Evolutionary conservation across 2,329 filamentous ascomycete genomes (phyloP).

Genomic region (Neonectria magnoliae): DNA sequence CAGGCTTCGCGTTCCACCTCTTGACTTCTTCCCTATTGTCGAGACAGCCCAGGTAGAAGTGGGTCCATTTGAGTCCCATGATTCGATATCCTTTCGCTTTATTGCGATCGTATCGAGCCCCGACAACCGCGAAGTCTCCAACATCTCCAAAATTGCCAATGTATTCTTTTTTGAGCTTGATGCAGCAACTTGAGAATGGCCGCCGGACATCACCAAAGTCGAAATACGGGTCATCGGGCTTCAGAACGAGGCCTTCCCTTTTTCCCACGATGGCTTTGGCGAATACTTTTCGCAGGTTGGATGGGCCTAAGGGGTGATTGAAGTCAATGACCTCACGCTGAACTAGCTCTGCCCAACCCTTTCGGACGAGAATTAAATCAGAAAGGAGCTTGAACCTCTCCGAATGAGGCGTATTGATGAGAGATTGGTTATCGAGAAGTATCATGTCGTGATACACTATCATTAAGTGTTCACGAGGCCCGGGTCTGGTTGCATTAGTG

Average conservation of each 20-base stretch:
- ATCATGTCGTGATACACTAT: slow-evolving; percentile 70
- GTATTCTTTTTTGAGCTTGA: slow-evolving; percentile 92
- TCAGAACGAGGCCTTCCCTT: slow-evolving; percentile 84
- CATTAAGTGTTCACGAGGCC: slow-evolving; percentile 66
- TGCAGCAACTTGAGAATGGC: slow-evolving; percentile 62
- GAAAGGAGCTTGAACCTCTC: slow-evolving; percentile 70
- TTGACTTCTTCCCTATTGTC: slow-evolving; percentile 71
- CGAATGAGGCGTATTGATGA: slow-evolving; percentile 63
- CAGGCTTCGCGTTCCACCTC: slow-evolving; percentile 61
- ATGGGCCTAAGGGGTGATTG: slow-evolving; percentile 58
- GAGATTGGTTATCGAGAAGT: slow-evolving; percentile 62
- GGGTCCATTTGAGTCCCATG: slow-evolving; percentile 74
- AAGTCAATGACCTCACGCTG: slow-evolving; percentile 76
- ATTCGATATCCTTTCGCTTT: slow-evolving; percentile 67
- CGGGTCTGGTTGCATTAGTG: slow-evolving; percentile 52
- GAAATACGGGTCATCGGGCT: slow-evolving; percentile 84
- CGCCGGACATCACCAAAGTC: slow-evolving; percentile 53
- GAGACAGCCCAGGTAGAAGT: slow-evolving; percentile 83
- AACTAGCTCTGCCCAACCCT: slow-evolving; percentile 74
- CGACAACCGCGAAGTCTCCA: slow-evolving; percentile 83
- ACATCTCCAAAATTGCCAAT: slow-evolving; percentile 80
- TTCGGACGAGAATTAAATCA: slow-evolving; percentile 59
- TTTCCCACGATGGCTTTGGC: slow-evolving; percentile 71
- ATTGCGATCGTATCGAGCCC: slow-evolving; percentile 74
- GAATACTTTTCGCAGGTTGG: slow-evolving; percentile 71